A percentile compares a stretch with the other conserved stretches of the same genome.
Evolutionary conservation across 495 filamentous ascomycete genomes (phyloP).

Genomic region (Usnea hakonensis): DNA sequence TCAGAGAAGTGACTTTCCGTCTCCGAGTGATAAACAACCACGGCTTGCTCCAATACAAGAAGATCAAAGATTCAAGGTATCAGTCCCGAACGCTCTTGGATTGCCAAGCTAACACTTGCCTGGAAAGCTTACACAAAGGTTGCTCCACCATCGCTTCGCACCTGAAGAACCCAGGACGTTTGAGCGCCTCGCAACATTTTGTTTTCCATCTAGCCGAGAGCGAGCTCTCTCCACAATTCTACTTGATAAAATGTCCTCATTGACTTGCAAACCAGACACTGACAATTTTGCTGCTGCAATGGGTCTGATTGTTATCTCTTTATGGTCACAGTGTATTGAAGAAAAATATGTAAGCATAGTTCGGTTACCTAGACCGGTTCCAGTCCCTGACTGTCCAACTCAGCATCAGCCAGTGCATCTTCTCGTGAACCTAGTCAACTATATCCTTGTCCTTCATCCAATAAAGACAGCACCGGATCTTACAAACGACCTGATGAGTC

Average conservation of each 20-base stretch:
- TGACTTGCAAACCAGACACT: slow-evolving; percentile 27
- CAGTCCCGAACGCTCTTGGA: neutral
- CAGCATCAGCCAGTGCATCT: slow-evolving; percentile 45
- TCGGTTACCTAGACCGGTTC: neutral
- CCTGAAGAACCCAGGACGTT: slow-evolving; percentile 46
- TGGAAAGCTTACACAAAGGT: slow-evolving; percentile 43
- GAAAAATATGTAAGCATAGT: slow-evolving; percentile 46
- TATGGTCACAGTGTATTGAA: slow-evolving; percentile 57
- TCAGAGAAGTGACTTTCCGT: neutral
- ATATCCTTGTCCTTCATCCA: slow-evolving; percentile 45
- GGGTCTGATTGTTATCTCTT: slow-evolving; percentile 41
- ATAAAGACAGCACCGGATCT: slow-evolving; percentile 38
- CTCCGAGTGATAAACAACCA: neutral
- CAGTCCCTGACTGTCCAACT: slow-evolving; percentile 11
- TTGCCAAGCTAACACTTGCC: neutral
- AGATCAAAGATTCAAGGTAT: slow-evolving; percentile 16
- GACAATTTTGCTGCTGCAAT: slow-evolving; percentile 47
- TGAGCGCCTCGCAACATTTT: slow-evolving; percentile 40
- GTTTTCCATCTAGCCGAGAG: slow-evolving; percentile 49
- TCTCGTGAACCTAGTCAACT: slow-evolving; percentile 48
- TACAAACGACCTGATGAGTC: slow-evolving; percentile 44
- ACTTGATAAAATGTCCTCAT: slow-evolving; percentile 42
- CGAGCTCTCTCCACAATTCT: slow-evolving; percentile 50
- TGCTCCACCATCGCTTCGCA: slow-evolving; percentile 49
- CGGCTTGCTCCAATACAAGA: neutral